These are phyloP conservation scores for Phaeosphaeriaceae sp. DNA, from an alignment of 2,329 filamentous ascomycete genomes.

Conservation along the genomic window DNA sequence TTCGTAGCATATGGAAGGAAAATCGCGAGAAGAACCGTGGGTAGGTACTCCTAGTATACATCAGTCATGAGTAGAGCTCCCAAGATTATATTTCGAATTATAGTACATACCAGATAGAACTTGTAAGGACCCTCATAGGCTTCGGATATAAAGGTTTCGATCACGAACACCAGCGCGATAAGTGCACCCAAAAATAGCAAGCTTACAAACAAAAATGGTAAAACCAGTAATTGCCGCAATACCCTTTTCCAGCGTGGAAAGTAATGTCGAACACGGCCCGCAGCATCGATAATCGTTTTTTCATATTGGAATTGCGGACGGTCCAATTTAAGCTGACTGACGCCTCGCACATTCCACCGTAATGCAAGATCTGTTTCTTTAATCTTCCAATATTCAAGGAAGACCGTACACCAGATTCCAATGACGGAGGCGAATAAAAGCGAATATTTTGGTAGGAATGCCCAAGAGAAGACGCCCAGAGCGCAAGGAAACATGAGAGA, in stretches of 20 bases:
- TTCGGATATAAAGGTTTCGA: constrained; percentile 43
- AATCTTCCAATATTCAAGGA: constrained; percentile 46
- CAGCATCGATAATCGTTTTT: constrained; percentile 30
- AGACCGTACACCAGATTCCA: constrained; percentile 43
- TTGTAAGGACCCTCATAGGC: constrained; percentile 22
- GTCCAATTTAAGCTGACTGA: constrained; percentile 37
- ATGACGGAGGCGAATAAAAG: constrained; percentile 38
- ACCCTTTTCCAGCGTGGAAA: constrained; percentile 43
- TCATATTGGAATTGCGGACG: constrained; percentile 38
- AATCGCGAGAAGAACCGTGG: constrained; percentile 39
- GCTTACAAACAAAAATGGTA: constrained; percentile 40
- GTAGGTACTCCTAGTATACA: constrained; percentile 37
- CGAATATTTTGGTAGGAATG: constrained; percentile 40
- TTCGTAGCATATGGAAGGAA: constrained; percentile 39
- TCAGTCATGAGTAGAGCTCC: constrained; percentile 6
- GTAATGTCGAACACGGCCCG: constrained; percentile 30
- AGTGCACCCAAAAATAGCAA: constrained; percentile 34
- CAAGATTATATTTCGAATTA: neutral
- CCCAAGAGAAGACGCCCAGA: constrained; percentile 38
- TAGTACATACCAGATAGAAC: constrained; percentile 30
- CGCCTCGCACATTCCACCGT: constrained; percentile 42
- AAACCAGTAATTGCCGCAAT: constrained; percentile 34
- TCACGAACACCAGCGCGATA: constrained; percentile 37
- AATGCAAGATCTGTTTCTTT: constrained; percentile 40
- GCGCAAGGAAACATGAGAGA: constrained; percentile 39